Evolutionary conservation across 2,329 filamentous ascomycete species (phyloP).

Genomic region (Aspergillus novofumigatus): DNA sequence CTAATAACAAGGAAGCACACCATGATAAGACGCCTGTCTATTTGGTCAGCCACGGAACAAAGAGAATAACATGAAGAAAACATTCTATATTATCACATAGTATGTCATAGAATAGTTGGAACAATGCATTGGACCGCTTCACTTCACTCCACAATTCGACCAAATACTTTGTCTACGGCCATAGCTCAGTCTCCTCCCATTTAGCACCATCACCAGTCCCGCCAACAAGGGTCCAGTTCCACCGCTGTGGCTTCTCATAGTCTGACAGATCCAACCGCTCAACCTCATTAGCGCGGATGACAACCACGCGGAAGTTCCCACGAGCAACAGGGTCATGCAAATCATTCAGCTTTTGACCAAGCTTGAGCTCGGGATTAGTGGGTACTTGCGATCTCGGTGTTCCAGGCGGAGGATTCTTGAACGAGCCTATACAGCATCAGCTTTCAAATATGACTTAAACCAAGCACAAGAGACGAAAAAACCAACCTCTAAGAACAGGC

Average conservation of each 20-base stretch:
- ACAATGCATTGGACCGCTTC: background rate
- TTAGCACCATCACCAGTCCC: conserved; percentile 38
- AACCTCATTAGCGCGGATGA: conserved; percentile 76
- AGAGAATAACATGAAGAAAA: background rate
- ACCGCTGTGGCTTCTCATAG: conserved; percentile 59
- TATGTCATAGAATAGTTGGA: background rate
- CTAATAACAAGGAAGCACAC: background rate
- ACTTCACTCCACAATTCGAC: background rate
- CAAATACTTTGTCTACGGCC: conserved; percentile 46
- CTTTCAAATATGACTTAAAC: background rate
- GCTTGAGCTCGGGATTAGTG: conserved; percentile 40
- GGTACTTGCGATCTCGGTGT: conserved; percentile 52
- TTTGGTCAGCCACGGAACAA: background rate
- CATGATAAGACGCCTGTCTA: background rate
- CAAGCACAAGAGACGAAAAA: background rate
- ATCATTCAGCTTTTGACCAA: conserved; percentile 64
- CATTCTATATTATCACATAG: background rate
- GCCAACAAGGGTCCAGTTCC: conserved; percentile 60
- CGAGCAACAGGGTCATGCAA: conserved; percentile 67
- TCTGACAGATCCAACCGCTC: conserved; percentile 70
- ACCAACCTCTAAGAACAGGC: conserved; percentile 68
- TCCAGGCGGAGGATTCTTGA: conserved; percentile 69
- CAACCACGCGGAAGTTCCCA: conserved; percentile 76
- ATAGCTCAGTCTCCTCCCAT: conserved; percentile 69
- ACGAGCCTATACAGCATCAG: conserved; percentile 49